Base-by-base conservation (phyloP, 176 grass and related monocot genomes). In the Zea luxurians region DNA sequence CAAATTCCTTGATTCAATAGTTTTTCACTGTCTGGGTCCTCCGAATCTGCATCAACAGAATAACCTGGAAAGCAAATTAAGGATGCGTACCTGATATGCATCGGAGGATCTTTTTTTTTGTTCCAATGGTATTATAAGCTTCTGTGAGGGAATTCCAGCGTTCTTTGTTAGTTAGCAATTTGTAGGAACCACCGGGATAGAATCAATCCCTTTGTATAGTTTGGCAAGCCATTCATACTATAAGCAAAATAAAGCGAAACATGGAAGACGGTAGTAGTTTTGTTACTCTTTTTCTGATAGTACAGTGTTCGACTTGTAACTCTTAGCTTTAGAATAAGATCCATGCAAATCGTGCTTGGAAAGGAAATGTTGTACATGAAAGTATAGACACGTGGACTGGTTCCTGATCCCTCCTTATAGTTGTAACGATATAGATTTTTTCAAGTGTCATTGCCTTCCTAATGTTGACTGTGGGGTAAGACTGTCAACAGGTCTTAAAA, bases 161-260 rank as follows among this genome's bases (percentile, higher is more conserved):
- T 80, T 88, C 54, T 53, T 20, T 18, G 47, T 20, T 71, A 80
- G 35, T 16, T 73, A 80, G 57, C 10, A 34, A 61, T 44, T 85
- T 73, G 10, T 72, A 77, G 83, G 72, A 59, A 68, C 45, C 49
- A 81, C 60, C 66, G 10, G 71, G 73, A 85, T 67, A 78, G 60
- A 81, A 84, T 17, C 37, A 72, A 72, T 77, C 78, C 72, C 66
- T 48, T 66, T 89, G 77, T 72, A 85, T 85, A 81, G 72, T 66
- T 77, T 77, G 48, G 11, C 8, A 21, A 20, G 55, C 17, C 2
- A 73, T 73, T 79, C 69, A 50, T 68, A 66, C 13, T 42, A 17
- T 61, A 47, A 89, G 1, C 49, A 81, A 49, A 71, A 81, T 89
- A 85, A 85, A n/a, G 66, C 3, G 41, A 48, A 49, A 78, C 77